These are phyloP conservation scores for Phaeophleospora eucalypticola DNA, from an alignment of 2,329 filamentous ascomycete species.

Conservation along the genomic window DNA sequence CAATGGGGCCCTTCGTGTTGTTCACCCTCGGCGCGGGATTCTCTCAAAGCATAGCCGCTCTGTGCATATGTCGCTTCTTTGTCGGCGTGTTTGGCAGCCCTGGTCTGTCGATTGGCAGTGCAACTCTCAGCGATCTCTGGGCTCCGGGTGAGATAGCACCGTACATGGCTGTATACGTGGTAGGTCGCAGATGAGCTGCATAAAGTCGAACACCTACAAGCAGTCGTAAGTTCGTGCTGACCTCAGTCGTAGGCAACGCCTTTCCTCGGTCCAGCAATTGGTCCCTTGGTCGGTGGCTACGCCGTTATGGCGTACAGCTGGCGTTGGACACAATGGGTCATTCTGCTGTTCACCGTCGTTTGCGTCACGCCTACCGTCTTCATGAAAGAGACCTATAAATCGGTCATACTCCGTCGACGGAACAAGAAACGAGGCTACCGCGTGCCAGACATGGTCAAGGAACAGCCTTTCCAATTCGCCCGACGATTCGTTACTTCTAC, in stretches of 20 bases:
- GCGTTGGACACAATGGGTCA: slow-evolving; percentile 32
- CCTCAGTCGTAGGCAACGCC: too few relatives aligned
- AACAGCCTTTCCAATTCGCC: slow-evolving; percentile 4
- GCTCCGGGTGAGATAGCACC: slow-evolving; percentile 13
- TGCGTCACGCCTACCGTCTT: slow-evolving; percentile 23
- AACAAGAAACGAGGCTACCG: slow-evolving; percentile 16
- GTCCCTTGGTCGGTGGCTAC: slow-evolving; percentile 35
- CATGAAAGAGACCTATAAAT: slow-evolving; percentile 32
- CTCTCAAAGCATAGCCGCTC: slow-evolving; percentile 47
- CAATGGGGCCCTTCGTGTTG: slow-evolving; percentile 47
- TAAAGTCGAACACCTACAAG: too few relatives aligned
- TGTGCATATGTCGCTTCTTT: slow-evolving; percentile 61
- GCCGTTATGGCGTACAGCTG: slow-evolving; percentile 28
- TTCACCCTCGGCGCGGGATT: slow-evolving; percentile 57
- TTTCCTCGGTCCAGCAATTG: slow-evolving; percentile 12
- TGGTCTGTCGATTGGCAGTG: slow-evolving; percentile 36
- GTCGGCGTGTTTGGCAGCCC: slow-evolving; percentile 67
- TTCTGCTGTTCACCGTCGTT: slow-evolving; percentile 26
- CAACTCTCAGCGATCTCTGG: slow-evolving; percentile 21
- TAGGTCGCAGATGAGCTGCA: too few relatives aligned
- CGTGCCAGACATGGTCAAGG: neutral
- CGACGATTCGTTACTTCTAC: slow-evolving; percentile 9
- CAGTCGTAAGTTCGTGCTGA: too few relatives aligned
- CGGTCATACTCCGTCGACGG: slow-evolving; percentile 24
- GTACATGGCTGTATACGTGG: slow-evolving; percentile 15